These are phyloP conservation scores for Penicillium italicum DNA, from an alignment of 2,329 filamentous ascomycete species.

Conservation along the genomic window DNA sequence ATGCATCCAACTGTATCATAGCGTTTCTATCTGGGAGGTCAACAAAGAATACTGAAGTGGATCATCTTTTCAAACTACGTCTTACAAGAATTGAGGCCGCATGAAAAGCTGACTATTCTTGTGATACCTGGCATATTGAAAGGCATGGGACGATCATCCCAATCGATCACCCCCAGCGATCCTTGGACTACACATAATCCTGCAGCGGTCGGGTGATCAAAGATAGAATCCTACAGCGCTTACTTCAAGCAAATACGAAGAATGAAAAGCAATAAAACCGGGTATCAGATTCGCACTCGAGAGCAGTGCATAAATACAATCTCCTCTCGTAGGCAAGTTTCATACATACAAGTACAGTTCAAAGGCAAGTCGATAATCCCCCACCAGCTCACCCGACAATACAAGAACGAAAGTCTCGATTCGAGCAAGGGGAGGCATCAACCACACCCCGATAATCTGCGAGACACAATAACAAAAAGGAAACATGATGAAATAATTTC, in stretches of 20 bases:
- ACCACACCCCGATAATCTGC: constrained; percentile 9
- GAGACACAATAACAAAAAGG: constrained; percentile 5
- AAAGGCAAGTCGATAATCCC: not conserved
- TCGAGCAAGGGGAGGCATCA: not conserved
- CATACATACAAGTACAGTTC: constrained; percentile 19
- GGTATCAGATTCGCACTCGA: constrained; percentile 20
- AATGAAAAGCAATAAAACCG: constrained; percentile 1
- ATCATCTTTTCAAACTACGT: too few species aligned
- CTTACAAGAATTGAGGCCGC: not conserved
- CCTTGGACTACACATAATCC: not conserved
- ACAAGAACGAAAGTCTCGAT: not conserved
- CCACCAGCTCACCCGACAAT: not conserved
- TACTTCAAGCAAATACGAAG: not conserved
- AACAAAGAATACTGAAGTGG: not conserved
- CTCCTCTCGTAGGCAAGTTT: constrained; percentile 5
- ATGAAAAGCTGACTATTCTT: not conserved
- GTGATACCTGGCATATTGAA: not conserved
- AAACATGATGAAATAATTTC: not conserved
- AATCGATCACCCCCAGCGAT: not conserved
- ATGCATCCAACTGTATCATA: not conserved
- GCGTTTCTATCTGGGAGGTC: too few species aligned
- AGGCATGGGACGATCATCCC: not conserved
- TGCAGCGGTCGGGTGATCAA: not conserved
- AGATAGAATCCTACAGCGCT: not conserved
- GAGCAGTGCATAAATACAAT: constrained; percentile 10